Percentiles rank a stretch among this genome's conserved stretches.
phyloP scores from a whole-genome alignment of 2,329 filamentous ascomycete genomes.

The Aspergillus versicolor region DNA sequence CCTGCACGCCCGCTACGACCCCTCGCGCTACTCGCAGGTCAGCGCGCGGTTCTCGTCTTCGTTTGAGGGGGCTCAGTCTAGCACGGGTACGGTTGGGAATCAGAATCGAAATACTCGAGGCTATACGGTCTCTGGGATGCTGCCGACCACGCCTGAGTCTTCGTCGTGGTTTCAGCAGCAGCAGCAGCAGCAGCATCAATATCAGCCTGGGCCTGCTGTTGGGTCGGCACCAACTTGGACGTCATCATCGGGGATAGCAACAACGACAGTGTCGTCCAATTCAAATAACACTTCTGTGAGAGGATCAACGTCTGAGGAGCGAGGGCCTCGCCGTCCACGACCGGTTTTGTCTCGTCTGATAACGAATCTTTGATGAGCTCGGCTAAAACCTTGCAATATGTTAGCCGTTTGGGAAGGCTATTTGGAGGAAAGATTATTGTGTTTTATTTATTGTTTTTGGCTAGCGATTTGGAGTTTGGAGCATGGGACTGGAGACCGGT shows the following conservation, averaged over 20 bases:
- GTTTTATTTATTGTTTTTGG: too few species aligned
- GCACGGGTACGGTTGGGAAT: background rate
- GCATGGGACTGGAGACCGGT: background rate
- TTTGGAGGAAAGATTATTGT: too few species aligned
- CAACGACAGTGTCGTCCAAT: background rate
- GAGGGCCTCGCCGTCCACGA: constrained; percentile 27
- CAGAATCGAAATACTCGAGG: background rate
- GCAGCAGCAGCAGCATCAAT: background rate
- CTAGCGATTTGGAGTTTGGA: background rate
- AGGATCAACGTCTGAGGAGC: background rate
- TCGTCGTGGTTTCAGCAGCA: constrained; percentile 2
- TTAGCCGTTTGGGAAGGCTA: too few species aligned
- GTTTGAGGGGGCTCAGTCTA: constrained; percentile 1
- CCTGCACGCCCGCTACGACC: constrained; percentile 34
- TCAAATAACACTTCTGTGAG: background rate
- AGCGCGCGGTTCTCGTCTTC: background rate
- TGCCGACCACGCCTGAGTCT: background rate
- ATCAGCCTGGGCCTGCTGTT: background rate
- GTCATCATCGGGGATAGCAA: background rate
- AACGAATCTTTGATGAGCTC: constrained; percentile 29
- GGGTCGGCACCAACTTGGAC: background rate
- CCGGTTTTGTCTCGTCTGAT: constrained; percentile 37
- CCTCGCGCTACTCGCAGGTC: constrained; percentile 28
- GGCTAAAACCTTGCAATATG: too few species aligned
- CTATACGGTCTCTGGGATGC: background rate